Evolutionary conservation across 2,329 filamentous ascomycete genomes (phyloP), one percentile per base, ranked within the genome.

Genomic region (Xylaria sp.): DNA sequence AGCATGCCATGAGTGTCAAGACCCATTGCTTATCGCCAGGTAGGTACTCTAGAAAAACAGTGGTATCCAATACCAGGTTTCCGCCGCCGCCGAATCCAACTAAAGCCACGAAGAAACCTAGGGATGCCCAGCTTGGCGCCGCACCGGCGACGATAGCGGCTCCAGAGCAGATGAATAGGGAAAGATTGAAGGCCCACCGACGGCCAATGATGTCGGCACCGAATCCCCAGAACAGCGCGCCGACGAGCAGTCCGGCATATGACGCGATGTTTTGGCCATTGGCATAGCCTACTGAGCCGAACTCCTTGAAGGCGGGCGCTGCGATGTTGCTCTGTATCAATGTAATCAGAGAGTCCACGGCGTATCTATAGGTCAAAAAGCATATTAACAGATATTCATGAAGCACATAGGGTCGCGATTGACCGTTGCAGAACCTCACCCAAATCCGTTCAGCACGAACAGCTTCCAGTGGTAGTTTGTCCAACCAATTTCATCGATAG

Each of bases 151-250:
- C 81, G 63, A 92, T 87, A 37, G 86, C 86, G 58, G 90, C 89
- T 6, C 88, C 77, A 3, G 88, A 86, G 74, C 87, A 90, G 66
- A 92, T 82, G 73, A 92, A 85, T 12, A 92, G 82, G 1, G 88
- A 89, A 25, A 88, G 80, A 74, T 92, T 92, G 81, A 93, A 93
- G 5, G 91, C 90, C 72, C 87, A 88, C 70, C 87, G 87, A 52
- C 91, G 84, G 6, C 90, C 91, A 69, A 92, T 89, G 41, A 92
- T 84, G 74, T 93, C 91, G 25, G 89, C 90, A 2, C 84, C 84
- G 37, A 91, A 79, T 1, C 90, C 90, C 90, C 90, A 93, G 79
- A 92, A 92, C 31, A 92, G 76, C 18, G 89, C 89, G 1, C 89
- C 87, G 0, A 82, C 70, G 61, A 85, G 82, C 82, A 85, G 64